Evolutionary conservation across 2,329 filamentous ascomycete species (phyloP), one percentile per base, ranked within the genome.

Genomic region (Aspergillus novoparasiticus): DNA sequence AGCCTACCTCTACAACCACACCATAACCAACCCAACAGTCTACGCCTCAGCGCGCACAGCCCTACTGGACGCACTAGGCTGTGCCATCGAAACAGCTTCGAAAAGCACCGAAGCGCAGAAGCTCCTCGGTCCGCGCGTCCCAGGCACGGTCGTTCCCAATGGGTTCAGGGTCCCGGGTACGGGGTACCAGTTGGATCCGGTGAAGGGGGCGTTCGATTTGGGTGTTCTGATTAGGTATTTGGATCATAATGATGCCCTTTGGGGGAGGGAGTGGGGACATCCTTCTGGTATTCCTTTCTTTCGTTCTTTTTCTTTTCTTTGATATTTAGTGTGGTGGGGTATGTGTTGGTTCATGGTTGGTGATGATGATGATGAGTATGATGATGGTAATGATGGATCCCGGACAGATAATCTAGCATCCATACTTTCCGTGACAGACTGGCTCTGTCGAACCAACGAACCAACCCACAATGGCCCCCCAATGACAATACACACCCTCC

Each of bases 211-310:
- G 16, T 81, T 81, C 59, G 74, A 78, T 58, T 48, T 81, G 26
- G 78, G 77, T 0, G 65, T 70, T 2, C 63, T 79, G 64, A 79
- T 81, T 43, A 71, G 79, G 30, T 81, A 79, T 58, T 64, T 81
- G 16, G 79, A 81, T 63, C 78, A 80, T 57, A 81, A 80, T 57
- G 80, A 81, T 70, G 78, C 74, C 6, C 70, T 76, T n/a, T 60
- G 68, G 10, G 79, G 78, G 0, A 71, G 69, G n/a, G 79, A 81
- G 68, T 81, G 79, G 79, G 78, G 78, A 1, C 79, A 81, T 70
- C 79, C 79, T 14, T 79, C 74, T 59, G 71, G 71, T 73, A 70
- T 30, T 28, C 12, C 11, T 10, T 14, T n/a, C n/a, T n/a, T 34
- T 23, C 39, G 6, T n/a, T 28, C 28, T 30, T 23, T 21, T 23